These are phyloP conservation scores for Glycine tomentella DNA, from an alignment of 306 rosid species.

Conservation along the genomic window DNA sequence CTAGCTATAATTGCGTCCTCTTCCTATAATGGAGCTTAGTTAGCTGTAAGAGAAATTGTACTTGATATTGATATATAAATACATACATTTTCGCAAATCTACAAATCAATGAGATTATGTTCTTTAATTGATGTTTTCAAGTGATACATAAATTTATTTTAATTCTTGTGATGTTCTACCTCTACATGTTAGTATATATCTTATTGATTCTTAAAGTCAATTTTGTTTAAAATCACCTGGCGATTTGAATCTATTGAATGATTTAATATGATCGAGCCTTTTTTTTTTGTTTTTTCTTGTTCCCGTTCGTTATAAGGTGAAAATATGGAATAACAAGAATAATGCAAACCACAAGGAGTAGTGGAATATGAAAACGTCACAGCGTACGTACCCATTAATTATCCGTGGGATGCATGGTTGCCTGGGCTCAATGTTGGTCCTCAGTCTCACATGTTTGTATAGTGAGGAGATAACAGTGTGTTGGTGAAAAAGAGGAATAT, in stretches of 20 bases:
- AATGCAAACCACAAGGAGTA: background rate
- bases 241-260: no score
- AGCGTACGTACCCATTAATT: background rate
- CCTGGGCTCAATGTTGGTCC: constrained; percentile 1
- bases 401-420: constrained; percentile 26
- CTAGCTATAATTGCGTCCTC: no score
- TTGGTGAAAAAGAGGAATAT: constrained; percentile 45
- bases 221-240: no score
- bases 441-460: constrained; percentile 43
- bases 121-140: background rate
- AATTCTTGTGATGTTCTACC: background rate
- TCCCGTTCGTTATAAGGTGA: background rate
- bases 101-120: background rate
- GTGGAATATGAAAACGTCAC: background rate
- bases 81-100: no score
- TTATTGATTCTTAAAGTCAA: no score
- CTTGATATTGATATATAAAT: no score
- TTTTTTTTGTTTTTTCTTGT: background rate
- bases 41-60: no score
- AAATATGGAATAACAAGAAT: background rate
- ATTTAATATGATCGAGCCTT: no score
- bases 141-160: background rate
- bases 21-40: no score
- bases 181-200: no score
- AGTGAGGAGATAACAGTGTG: constrained; percentile 41